Conservation (phyloP, 2,329 filamentous ascomycete genomes). For the Ophiostoma himal-ulmi region DNA sequence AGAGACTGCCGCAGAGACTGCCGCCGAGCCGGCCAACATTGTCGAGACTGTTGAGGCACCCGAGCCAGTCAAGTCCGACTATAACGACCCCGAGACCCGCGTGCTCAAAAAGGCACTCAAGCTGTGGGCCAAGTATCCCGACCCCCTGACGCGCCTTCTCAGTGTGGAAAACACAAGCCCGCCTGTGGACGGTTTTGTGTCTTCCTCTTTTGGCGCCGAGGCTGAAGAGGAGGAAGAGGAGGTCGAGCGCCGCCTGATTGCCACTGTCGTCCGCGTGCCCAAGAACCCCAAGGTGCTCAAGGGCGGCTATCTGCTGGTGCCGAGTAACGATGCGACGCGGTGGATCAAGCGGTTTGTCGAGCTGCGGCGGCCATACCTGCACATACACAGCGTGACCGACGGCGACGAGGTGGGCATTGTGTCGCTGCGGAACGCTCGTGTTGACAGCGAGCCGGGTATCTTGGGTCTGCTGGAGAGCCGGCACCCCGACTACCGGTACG, state of each 20-base stretch:
- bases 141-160: constrained; percentile 51
- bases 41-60: neutral
- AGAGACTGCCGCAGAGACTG: neutral
- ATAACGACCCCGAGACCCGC: constrained; percentile 42
- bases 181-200: constrained; percentile 55
- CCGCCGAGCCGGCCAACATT: neutral
- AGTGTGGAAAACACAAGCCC: constrained; percentile 60
- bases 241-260: constrained; percentile 59
- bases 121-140: constrained; percentile 59
- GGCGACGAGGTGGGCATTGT: constrained; percentile 89
- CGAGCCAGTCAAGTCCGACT: constrained; percentile 34
- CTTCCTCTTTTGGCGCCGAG: constrained; percentile 18
- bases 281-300: constrained; percentile 81
- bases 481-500: constrained; percentile 25
- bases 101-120: constrained; percentile 53
- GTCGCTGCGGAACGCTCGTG: constrained; percentile 79
- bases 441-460: constrained; percentile 87
- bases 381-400: constrained; percentile 77
- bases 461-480: constrained; percentile 60
- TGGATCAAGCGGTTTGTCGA: constrained; percentile 95
- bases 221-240: constrained; percentile 33
- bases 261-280: constrained; percentile 68
- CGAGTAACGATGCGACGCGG: constrained; percentile 70
- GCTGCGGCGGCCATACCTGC: constrained; percentile 81
- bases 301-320: constrained; percentile 79